Base-by-base conservation (phyloP, 73 alveolate species). In the Stentor coeruleus region DNA sequence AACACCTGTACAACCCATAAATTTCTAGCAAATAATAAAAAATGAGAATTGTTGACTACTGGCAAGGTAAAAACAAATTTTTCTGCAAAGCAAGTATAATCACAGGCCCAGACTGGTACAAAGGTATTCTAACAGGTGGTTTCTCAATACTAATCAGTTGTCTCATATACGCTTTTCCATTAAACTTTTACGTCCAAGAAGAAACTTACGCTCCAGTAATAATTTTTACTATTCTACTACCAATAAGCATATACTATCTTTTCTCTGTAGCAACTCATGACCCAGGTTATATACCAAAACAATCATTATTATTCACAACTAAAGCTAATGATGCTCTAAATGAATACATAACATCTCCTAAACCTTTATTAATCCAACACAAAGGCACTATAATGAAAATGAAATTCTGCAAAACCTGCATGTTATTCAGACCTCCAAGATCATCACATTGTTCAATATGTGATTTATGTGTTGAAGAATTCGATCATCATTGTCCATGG, bases 401-500 rank as follows among this genome's bases (percentile, higher is more conserved):
- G 15, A 15, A 81, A 20, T 81, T 11, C 0, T 72, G 42, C 36
- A 20, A 36, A 0, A 31, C 80, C 36, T 66, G 87, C 59, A 38
- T 35, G 36, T 36, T 81, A 33, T 81, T 39, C 35, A 59, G 87
- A 6, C 87, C 87, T 72, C 87, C 87, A 0, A 81, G 87, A 30
- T 57, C 84, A 3, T 58, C 84, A 2, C 87, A 81, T 31, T 81
- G 87, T 35, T 49, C 87, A 3, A 39, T 81, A 31, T 81, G 87
- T 55, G 83, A 81, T 81, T 30, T 66, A 20, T 81, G 87, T 2
- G 80, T 72, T n/a, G 87, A 81, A 31, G 3, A 38, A 58, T 59
- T 59, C 31, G 87, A 81, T 36, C 87, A 81, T 81, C 87, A 81
- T 35, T 81, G 87, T 55, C 87, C 87, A 6, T 81, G 83, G 82